Base-by-base conservation (phyloP, 1,284 basidiomycete genomes). In the Ceratobasidium sp. region DNA sequence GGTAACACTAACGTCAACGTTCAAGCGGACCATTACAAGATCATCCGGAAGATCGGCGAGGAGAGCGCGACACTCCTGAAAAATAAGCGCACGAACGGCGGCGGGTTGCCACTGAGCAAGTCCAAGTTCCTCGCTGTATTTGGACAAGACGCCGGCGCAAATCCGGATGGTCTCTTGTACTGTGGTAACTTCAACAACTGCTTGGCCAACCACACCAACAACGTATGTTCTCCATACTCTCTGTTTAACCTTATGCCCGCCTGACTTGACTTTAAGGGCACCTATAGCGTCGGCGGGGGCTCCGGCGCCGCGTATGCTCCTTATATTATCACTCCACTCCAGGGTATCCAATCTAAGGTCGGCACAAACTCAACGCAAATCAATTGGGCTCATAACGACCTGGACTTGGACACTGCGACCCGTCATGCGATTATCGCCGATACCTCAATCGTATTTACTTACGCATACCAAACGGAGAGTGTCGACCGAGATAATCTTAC, bases 401-500 rank as follows among this genome's bases (percentile, higher is more conserved):
- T 76, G 18, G 71, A 78, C 39, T 53, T 80, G 23, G 71, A 70
- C 3, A 71, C 64, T 15, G 71, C 77, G 13, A 46, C 40, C 20
- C 86, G 84, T 53, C 86, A 90, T 56, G 93, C 91, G 0, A 83
- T 84, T 0, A 84, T 86, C 51, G 87, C 89, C 55, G 90, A 91
- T 18, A 91, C 90, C 1, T 92, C 92, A 0, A 85, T 96, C 53
- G 94, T 95, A 1, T 94, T 94, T 83, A 86, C 94, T 80, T 90
- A 90, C 81, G 87, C 91, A 0, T 91, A 94, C 83, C 93, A 93
- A 33, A 94, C 94, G 4, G 94, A 95, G 83, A 88, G 84, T 13
- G 93, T 93, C 68, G 95, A 97, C 83, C 87, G 93, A 53, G 93
- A 94, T 81, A 95, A 96, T 84, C 85, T 96, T 60, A 94, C 93